These are phyloP conservation scores for Colletotrichum tropicale DNA, from an alignment of 2,329 filamentous ascomycete genomes.

Conservation along the genomic window DNA sequence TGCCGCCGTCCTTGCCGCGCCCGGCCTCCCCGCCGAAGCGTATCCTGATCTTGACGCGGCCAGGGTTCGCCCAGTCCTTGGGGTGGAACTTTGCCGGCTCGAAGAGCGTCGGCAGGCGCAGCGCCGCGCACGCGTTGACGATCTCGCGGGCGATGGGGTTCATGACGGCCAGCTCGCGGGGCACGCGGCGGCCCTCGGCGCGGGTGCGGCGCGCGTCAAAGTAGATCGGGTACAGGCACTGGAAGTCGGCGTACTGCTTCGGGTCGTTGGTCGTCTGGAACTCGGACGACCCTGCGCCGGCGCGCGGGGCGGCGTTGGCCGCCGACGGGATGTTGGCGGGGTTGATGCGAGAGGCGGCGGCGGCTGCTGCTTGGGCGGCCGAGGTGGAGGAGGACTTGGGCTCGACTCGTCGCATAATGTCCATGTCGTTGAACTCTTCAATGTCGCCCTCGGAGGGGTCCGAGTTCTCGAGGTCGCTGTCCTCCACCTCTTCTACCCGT, in stretches of 20 bases:
- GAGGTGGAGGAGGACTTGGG: conserved; percentile 31
- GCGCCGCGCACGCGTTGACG: conserved; percentile 78
- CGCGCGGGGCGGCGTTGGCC: conserved; percentile 35
- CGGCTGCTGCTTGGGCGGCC: conserved; percentile 13
- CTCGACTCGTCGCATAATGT: conserved; percentile 56
- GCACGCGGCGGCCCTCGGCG: conserved; percentile 81
- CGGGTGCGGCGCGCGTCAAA: conserved; percentile 81
- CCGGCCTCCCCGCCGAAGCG: conserved; percentile 17
- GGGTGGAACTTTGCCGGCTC: conserved; percentile 93
- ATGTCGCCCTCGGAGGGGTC: conserved; percentile 91
- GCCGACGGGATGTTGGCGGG: conserved; percentile 37
- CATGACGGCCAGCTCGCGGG: conserved; percentile 71
- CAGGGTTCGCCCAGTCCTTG: conserved; percentile 97
- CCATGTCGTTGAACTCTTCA: conserved; percentile 62
- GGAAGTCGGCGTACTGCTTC: conserved; percentile 73
- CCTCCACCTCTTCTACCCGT: conserved; percentile 90
- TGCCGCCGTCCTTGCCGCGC: conserved; percentile 58
- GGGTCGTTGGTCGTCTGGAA: conserved; percentile 48
- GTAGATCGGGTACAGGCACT: conserved; percentile 94
- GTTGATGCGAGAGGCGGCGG: conserved; percentile 31
- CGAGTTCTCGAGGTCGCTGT: conserved; percentile 72
- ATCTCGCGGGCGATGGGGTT: conserved; percentile 92
- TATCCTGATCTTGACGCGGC: conserved; percentile 73
- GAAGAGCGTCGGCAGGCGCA: conserved; percentile 77
- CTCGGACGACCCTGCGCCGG: conserved; percentile 26